Conservation (phyloP, 768 basidiomycete genomes). For the Boletus eberwhitei region DNA sequence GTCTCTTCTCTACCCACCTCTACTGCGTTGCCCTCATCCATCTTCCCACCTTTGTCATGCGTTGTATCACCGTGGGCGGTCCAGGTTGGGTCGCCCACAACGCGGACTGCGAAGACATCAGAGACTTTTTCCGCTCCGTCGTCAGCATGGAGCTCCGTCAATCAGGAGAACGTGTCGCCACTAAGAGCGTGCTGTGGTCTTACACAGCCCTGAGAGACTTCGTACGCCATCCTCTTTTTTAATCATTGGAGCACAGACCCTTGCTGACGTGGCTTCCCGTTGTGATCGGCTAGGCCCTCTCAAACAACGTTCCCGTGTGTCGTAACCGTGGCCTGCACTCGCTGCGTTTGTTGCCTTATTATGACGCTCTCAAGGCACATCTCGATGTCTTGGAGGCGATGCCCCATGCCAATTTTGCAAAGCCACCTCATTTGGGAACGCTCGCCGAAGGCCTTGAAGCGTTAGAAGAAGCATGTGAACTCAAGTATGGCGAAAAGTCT, state of each 20-base stretch:
- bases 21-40: conserved; percentile 62
- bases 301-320: conserved; percentile 67
- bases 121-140: conserved; percentile 67
- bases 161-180: conserved; percentile 73
- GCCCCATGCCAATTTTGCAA: conserved; percentile 54
- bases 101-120: conserved; percentile 64
- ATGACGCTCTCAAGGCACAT: conserved; percentile 56
- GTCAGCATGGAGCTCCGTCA: conserved; percentile 77
- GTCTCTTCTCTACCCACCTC: conserved; percentile 68
- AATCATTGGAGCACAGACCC: background rate
- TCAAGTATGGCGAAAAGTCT: conserved; percentile 46
- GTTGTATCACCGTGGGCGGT: conserved; percentile 56
- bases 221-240: conserved; percentile 40
- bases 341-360: conserved; percentile 58
- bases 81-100: conserved; percentile 70
- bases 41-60: conserved; percentile 65
- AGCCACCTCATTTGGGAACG: conserved; percentile 63
- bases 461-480: conserved; percentile 62
- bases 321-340: conserved; percentile 64
- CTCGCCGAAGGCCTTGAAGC: conserved; percentile 56
- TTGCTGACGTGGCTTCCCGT: conserved; percentile 1
- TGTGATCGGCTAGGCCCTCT: conserved; percentile 49
- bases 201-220: conserved; percentile 76
- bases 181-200: conserved; percentile 76
- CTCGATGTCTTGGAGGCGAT: conserved; percentile 58